Evolutionary conservation across 2,329 filamentous ascomycete genomes (phyloP), one percentile per base, ranked within the genome.

Genomic region (Mycosphaerelloides madeirae): DNA sequence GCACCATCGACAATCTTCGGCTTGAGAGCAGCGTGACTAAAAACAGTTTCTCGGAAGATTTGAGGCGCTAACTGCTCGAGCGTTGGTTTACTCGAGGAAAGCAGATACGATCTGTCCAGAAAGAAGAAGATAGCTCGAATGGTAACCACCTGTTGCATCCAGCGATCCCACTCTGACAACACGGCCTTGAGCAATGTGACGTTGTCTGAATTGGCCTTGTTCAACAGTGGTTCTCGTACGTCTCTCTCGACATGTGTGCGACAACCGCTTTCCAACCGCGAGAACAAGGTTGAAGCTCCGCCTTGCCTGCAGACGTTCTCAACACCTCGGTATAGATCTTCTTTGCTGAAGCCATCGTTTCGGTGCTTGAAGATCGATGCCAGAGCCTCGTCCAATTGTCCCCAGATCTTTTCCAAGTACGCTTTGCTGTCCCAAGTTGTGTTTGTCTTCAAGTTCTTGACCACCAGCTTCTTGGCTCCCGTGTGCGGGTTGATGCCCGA

Each of bases 121-220:
- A 90, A 98, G 69, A 89, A 95, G 68, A 96, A 97, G 31, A 94
- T 85, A 52, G 86, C 91, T 38, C 89, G 81, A 41, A 98, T 79
- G 12, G 83, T 82, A 53, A 87, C 85, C 68, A 88, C 74, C 65
- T 93, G 85, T 31, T 76, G 71, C 56, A 83, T 85, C 90, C 91
- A 98, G 16, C 72, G 73, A 44, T 76, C 74, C 91, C 93, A 98
- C 41, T 76, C 75, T 33, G 70, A 64, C 36, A 82, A 67, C 19
- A 82, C 76, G 3, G 70, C 68, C 57, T 75, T 74, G 48, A 96
- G 67, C 43, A 84, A 73, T 31, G 83, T 79, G 9, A 87, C 71
- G 49, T 84, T 77, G 3, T 76, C 78, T 6, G 72, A 75, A 5
- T 73, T 72, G 16, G 73, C 66, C 55, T 74, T 76, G 31, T 74